Evolutionary conservation across 1,284 basidiomycete genomes (phyloP).

Genomic region (Ustilago bromivora): DNA sequence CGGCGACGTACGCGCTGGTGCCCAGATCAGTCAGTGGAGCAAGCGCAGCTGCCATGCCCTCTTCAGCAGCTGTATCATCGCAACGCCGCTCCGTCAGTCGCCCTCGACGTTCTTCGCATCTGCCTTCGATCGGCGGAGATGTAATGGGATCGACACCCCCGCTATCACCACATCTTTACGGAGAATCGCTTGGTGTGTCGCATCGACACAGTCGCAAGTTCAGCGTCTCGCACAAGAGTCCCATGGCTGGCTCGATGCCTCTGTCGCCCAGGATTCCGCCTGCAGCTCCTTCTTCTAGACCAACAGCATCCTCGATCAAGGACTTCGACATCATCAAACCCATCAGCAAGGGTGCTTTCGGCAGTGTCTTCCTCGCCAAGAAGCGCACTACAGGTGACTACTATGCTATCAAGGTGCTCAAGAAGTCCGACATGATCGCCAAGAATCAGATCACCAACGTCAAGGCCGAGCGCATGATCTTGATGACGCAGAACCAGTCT

Average conservation of each 20-base stretch:
- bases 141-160: conserved; percentile 54
- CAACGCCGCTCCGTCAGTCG: conserved; percentile 39
- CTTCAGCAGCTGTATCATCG: conserved; percentile 14
- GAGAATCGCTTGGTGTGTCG: conserved; percentile 41
- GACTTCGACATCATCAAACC: conserved; percentile 99
- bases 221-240: conserved; percentile 55
- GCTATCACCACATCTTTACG: conserved; percentile 59
- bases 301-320: conserved; percentile 91
- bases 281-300: conserved; percentile 80
- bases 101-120: conserved; percentile 48
- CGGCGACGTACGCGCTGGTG: conserved; percentile 21
- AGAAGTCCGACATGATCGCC: conserved; percentile 99
- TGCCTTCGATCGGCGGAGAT: conserved; percentile 21
- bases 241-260: conserved; percentile 62
- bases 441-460: conserved; percentile 99
- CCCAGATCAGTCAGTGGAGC: conserved; percentile 21
- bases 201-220: conserved; percentile 44
- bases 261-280: conserved; percentile 90
- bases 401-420: conserved; percentile 98
- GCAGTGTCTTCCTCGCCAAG: conserved; percentile 96
- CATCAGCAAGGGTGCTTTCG: conserved; percentile 96
- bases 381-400: conserved; percentile 98
- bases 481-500: conserved; percentile 99
- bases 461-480: conserved; percentile 98
- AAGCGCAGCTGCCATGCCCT: conserved; percentile 9